Base-by-base conservation (phyloP, 169 alveolate genomes). In the Cyclospora cayetanensis region DNA sequence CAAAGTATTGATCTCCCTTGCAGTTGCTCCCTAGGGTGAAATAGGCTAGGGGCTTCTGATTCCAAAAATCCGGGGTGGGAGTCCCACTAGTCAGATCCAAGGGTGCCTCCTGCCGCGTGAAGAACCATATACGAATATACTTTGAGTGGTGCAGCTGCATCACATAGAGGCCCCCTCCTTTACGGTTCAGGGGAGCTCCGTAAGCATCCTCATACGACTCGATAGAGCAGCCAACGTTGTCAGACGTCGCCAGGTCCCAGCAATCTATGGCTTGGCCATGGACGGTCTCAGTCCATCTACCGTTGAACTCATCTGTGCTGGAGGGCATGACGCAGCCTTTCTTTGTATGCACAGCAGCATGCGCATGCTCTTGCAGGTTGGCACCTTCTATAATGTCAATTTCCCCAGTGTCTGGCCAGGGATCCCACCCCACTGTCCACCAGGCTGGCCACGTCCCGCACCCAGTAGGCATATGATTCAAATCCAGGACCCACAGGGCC, bases 361-460 rank as follows among this genome's bases (percentile, higher is more conserved):
- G 92, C 1, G 79, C 79, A 25, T 43, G 63, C 9, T 25, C 34
- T 55, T 66, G 74, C 27, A 18, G 2, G 35, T 86, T 86, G 31
- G 79, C 92, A n/a, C 92, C 92, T 34, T 86, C 92, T 11, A 66
- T 34, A 37, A 86, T 27, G 50, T 86, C 92, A 18, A 86, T 68
- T n/a, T 86, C 92, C 20, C 92, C 92, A 9, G 68, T 66, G 11
- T 50, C 92, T 4, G 92, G 92, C 92, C 92, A 65, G 46, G 91
- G 91, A n/a, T 65, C 85, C 65, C 85, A 50, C 29, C 92, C 92
- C 55, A 46, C 55, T 12, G 85, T 86, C 92, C 92, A 86, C 53
- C 29, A 50, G 29, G 92, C 92, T 7, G 92, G 92, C 84, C 84
- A 86, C 2, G 85, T 68, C 25, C 85, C 84, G 34, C 92, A 86